Base-by-base conservation (phyloP, 495 filamentous ascomycete species). In the Neurospora sp. region DNA sequence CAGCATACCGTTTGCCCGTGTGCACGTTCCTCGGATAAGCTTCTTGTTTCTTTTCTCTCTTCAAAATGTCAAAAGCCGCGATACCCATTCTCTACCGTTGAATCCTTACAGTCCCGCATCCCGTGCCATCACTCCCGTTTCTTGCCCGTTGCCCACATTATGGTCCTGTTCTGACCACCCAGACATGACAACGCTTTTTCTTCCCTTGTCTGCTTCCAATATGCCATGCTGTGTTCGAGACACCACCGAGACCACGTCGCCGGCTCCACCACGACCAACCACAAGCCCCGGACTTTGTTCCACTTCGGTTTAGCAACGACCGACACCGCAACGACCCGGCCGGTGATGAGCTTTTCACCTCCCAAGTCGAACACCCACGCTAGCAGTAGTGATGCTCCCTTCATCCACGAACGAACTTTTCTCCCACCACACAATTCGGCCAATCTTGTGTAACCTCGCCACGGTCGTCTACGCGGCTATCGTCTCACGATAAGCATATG, bases 21-120 rank as follows among this genome's bases (percentile, higher is more conserved):
- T 90, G 88, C 78, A 91, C 84, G 44, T 88, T 88, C 71, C 84
- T 90, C 84, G 88, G 90, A 76, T 91, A 78, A 83, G 39, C 72
- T 18, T 71, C 14, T 71, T 54, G 0, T 10, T 11, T 16, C 1
- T 23, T 31, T 16, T 60, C 14, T 35, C 8, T 1, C 0, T 18
- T 5, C 42, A 1, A 38, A 35, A 35, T 38, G 18, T 39, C 23
- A 18, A 66, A 66, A 66, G 54, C 54, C 54, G 27, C 27, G 54
- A 66, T 66, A 66, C 54, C 54, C 54, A 35, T 66, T 66, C 54
- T 35, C 27, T 27, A 0, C 14, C 54, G 14, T 35, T 35, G 54
- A 62, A 62, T 6, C 14, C 14, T 8, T 35, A 16, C 54, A 31
- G 54, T 18, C 27, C 54, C 54, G 1, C 54, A 4, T 4, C 12